Evolutionary conservation across 257 asterid genomes (phyloP), one percentile per base, ranked within the genome.

Genomic region (Nicotiana undulata): DNA sequence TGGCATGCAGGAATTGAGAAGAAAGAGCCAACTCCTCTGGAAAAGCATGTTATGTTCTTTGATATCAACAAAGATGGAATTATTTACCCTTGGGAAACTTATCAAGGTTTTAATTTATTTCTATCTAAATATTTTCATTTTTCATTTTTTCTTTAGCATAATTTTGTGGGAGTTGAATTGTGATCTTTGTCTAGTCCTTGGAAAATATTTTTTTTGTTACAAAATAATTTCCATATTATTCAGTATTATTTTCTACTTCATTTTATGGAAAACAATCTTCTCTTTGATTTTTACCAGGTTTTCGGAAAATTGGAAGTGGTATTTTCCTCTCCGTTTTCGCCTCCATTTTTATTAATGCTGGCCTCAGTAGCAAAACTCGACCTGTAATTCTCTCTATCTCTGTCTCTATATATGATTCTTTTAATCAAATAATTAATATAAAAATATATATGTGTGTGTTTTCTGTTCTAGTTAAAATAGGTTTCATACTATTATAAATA

Each of bases 361-460:
- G 94, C 3, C 91, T 94, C n/a, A 94, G 98, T 79, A 80, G 90
- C 49, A 93, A 91, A 86, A 91, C 98, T 0, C 86, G 98, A 88
- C 98, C 96, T 15, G 98, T 93, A 87, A 85, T 56, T 59, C 17
- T 59, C 44, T 28, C 1, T 20, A 10, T 40, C 58, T 40, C 16
- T 34, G 3, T 37, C 18, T 40, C 3, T 46, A 11, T 74, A 46
- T 51, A 70, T 34, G 76, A 31, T n/a, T 6, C 11, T 17, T 29
- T 29, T 29, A 29, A 3, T 29, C 31, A 29, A 29, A 29, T 29
- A 29, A 29, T 29, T 29, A 29, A 29, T 29, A 29, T 29, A 29
- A 28, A 2, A 28, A 28, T n/a, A n/a, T n/a, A n/a, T n/a, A 28
- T 28, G 29, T 28, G n/a, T n/a, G n/a, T n/a, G n/a, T 28, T 28